Base-by-base conservation (phyloP, 257 asterid species). In the Pogostemon cablin region DNA sequence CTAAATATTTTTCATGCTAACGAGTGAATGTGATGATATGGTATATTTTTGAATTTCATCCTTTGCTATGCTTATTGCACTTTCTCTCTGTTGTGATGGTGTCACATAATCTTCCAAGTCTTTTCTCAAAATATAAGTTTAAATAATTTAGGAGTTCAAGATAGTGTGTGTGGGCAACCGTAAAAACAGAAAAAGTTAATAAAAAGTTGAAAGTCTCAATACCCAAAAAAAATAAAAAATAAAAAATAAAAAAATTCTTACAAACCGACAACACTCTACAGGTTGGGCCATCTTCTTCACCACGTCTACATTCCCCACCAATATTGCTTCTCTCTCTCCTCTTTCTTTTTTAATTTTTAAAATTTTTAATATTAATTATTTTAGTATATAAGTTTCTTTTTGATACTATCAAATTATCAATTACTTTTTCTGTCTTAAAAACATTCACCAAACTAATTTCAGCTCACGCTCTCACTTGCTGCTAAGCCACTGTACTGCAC, bases 231-330 rank as follows among this genome's bases (percentile, higher is more conserved):
- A 58, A 70, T 15, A 15, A 15, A 15, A 15, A 15, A 15, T 15
- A 55, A 68, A 68, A 65, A 47, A 4, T 15, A 55, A 68, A 68
- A 65, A 47, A 4, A 9, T n/a, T 32, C 61, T 38, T 72, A 80
- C 52, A 76, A 68, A 68, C 69, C 65, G 78, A 75, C 80, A 62
- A 48, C 25, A 72, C 55, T 72, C 65, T 67, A 66, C 77, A 75
- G 78, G 35, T 61, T 76, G 76, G 78, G 64, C 71, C 81, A 72
- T 56, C 71, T 59, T 69, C 81, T 4, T 67, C 77, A 63, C 70
- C 71, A 49, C 67, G 61, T 61, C 71, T 47, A 50, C 73, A 62
- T 34, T 67, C 41, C 38, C 37, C 9, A 69, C 57, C 78, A 67
- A 41, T 25, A 25, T 72, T 39, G 5, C 32, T 34, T 59, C 12